Base-by-base conservation (phyloP, 2,329 filamentous ascomycete species). In the Venturia pyrina region DNA sequence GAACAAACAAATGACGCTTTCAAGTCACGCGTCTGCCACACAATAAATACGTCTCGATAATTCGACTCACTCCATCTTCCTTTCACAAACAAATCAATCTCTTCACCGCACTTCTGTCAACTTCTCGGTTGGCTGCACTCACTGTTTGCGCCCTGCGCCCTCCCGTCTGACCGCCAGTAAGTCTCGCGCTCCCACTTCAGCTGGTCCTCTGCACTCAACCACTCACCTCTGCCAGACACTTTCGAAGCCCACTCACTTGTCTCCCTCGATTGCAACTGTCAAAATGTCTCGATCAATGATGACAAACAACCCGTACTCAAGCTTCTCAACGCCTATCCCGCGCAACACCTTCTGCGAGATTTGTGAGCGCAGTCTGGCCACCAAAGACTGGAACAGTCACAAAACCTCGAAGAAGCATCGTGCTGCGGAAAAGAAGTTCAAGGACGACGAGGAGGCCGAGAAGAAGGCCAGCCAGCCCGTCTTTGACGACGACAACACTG, bases 51-150 rank as follows among this genome's bases (percentile, higher is more conserved):
- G 1, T 21, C 28, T 59, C 28, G 32, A 59, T 5, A 34, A n/a
- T 13, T 37, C 15, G 11, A 37, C 17, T 37, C 24, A 28, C 48
- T 53, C 21, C 46, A 53, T 59, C 53, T 59, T 59, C 32, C 28
- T 37, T n/a, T 37, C 28, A 21, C 53, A 34, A 37, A 37, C 53
- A 37, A 13, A n/a, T 37, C 53, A 57, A 7, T 57, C 53, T 37
- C 53, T 59, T 59, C 28, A 59, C 53, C 53, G 32, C 32, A 37
- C 32, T 59, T 37, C 13, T 37, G 28, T 59, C 32, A 7, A 34
- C 15, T 59, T n/a, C 53, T 59, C 53, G 53, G 28, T 59, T 59
- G 53, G 17, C 53, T 59, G 32, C 53, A 59, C 32, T 59, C 53
- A 37, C 28, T 59, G 53, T 59, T 59, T 59, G 53, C 32, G 32